phyloP scores from a whole-genome alignment of 257 asterid species.

The Lycium ferocissimum region DNA sequence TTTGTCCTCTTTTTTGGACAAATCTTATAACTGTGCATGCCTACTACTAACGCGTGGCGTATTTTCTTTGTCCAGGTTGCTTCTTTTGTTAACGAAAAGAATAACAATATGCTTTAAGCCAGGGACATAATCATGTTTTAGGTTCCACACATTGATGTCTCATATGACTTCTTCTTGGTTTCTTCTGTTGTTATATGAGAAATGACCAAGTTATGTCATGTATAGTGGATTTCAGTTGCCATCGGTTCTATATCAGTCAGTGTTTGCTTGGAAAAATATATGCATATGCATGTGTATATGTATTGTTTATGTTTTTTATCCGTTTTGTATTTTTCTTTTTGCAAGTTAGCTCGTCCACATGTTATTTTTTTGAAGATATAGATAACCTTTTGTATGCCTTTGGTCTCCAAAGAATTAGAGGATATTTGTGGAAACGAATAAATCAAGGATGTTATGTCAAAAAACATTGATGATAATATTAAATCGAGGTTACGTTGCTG shows the following conservation, averaged over 20 bases:
- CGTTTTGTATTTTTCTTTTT: background rate
- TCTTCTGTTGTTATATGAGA: background rate
- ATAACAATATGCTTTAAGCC: background rate
- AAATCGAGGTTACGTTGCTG: background rate
- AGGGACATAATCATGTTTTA: constrained; percentile 10
- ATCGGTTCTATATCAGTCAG: background rate
- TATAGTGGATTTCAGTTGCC: background rate
- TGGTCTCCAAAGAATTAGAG: constrained; percentile 1
- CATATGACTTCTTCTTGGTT: background rate
- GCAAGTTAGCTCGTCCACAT: background rate
- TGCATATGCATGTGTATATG: background rate
- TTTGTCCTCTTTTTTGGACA: background rate
- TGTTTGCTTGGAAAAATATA: background rate
- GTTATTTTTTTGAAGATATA: background rate
- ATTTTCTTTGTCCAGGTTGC: background rate
- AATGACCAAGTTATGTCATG: background rate
- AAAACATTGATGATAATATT: background rate
- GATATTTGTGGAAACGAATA: constrained; percentile 1
- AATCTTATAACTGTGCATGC: background rate
- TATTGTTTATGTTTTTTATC: background rate
- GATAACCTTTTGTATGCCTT: background rate
- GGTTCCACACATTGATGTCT: background rate
- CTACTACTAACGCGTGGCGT: background rate
- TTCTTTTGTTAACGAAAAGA: background rate
- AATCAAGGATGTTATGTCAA: background rate